Percentiles rank a stretch among this genome's conserved stretches.
Conservation (phyloP, 441 rosid genomes). For the Pelargonium citronellum region DNA sequence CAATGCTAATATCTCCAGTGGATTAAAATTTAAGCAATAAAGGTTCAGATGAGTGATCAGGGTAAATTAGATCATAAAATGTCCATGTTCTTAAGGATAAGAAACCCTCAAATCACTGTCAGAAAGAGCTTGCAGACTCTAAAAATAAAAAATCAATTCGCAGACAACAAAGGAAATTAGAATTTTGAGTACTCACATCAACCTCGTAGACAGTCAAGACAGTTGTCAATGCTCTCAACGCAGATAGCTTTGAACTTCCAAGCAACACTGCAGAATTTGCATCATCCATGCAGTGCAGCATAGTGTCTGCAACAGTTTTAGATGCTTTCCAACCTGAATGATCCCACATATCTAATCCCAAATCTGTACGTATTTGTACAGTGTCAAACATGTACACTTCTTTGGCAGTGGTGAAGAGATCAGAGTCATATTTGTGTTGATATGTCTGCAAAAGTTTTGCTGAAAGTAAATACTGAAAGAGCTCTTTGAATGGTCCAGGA, state of each 20-base stretch:
- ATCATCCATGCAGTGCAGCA: slow-evolving; percentile 62
- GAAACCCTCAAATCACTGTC: background rate
- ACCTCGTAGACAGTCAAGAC: slow-evolving; percentile 50
- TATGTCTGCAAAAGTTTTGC: slow-evolving; percentile 52
- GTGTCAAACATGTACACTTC: slow-evolving; percentile 46
- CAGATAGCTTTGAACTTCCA: slow-evolving; percentile 55
- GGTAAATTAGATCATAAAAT: background rate
- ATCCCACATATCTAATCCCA: slow-evolving; percentile 69
- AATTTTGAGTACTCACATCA: slow-evolving; percentile 47
- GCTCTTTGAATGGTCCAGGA: slow-evolving; percentile 85
- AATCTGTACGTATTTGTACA: slow-evolving; percentile 39
- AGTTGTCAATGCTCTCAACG: slow-evolving; percentile 56
- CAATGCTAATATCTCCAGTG: no score
- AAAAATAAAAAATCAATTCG: background rate
- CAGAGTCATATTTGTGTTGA: slow-evolving; percentile 31
- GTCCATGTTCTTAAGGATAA: background rate
- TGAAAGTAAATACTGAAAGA: slow-evolving; percentile 57
- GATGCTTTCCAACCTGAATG: slow-evolving; percentile 68
- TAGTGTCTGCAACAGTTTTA: slow-evolving; percentile 50
- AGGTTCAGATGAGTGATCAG: no score
- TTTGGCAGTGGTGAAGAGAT: slow-evolving; percentile 27
- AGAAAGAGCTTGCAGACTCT: background rate
- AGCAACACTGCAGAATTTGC: slow-evolving; percentile 60
- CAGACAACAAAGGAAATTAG: slow-evolving; percentile 13
- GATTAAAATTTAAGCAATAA: no score